Percentiles rank a stretch among this genome's conserved stretches.
phyloP scores from a whole-genome alignment of 2,329 filamentous ascomycete genomes.

The Clarireedia hainanense region DNA sequence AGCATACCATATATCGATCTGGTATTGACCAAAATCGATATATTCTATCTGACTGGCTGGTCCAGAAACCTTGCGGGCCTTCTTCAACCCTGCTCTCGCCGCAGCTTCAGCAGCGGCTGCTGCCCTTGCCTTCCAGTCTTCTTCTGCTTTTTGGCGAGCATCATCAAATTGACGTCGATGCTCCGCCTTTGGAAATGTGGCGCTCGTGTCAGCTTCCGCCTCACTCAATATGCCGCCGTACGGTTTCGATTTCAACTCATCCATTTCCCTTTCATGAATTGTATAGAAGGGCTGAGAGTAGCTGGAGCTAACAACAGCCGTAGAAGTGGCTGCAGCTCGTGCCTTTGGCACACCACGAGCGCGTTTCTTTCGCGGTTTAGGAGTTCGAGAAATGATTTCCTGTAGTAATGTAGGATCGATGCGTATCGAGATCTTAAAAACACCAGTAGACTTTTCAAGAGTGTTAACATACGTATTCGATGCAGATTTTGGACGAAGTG shows the following conservation, averaged over 20 bases:
- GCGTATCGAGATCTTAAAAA: constrained; percentile 50
- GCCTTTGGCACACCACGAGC: constrained; percentile 34
- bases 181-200: constrained; percentile 70
- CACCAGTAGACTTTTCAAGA: constrained; percentile 25
- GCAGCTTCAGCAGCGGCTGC: constrained; percentile 59
- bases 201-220: constrained; percentile 81
- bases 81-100: constrained; percentile 54
- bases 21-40: constrained; percentile 94
- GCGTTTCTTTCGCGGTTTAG: constrained; percentile 50
- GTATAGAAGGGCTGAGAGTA: constrained; percentile 37
- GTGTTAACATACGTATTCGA: constrained; percentile 34
- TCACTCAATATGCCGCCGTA: constrained; percentile 92
- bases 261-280: constrained; percentile 80
- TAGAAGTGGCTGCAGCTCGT: constrained; percentile 30
- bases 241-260: constrained; percentile 85
- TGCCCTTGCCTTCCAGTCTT: constrained; percentile 73
- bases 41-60: constrained; percentile 96
- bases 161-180: constrained; percentile 85
- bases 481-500: constrained; percentile 44
- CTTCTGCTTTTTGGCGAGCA: constrained; percentile 83
- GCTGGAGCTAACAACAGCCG: constrained; percentile 15
- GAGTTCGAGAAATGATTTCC: constrained; percentile 49
- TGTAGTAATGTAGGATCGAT: constrained; percentile 51
- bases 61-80: constrained; percentile 67
- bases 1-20: constrained; percentile 99